Evolutionary conservation across 306 rosid species (phyloP), one percentile per base, ranked within the genome.

Genomic region (Clitoria ternatea): DNA sequence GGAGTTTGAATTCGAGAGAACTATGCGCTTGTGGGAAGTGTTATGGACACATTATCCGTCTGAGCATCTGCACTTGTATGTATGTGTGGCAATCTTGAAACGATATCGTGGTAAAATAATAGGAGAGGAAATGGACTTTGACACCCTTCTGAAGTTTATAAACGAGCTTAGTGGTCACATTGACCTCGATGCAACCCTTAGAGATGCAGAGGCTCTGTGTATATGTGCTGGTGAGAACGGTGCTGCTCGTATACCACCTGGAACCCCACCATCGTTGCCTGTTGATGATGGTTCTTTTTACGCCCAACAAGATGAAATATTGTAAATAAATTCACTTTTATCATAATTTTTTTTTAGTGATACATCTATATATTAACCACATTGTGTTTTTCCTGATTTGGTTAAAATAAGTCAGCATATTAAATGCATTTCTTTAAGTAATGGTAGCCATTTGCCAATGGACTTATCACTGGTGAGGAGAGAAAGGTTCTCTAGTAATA

Each of bases 251-350:
- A 91, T 95, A 70, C 97, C 99, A 11, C 99, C 99, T 15, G 99
- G 99, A 77, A 95, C 99, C 60, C 97, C 99, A 6, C 96, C 99
- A 19, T 89, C 99, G 0, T 54, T 95, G 75, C 99, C 99, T 17
- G 50, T 86, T 45, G 96, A 89, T 17, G 89, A 86, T 63, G 87
- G 82, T 61, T 83, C 84, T 43, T 77, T 83, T 37, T 91, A 85
- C 54, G 5, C 66, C 61, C 97, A 86, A 70, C 89, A 83, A 61
- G 99, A 95, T 48, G 89, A 80, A 37, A 63, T 91, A 12, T 61
- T 88, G 84, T 91, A 86, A 80, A 77, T 71, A 18, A 27, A 30
- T 61, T 49, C 54, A 11, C 70, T 6, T 4, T 45, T 12, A 2
- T 60, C 20, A 17, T 2, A 10, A 64, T 14, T 26, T 65, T 43